Evolutionary conservation across 1,139 yeast species (phyloP).

Genomic region (Yamadazyma dendronema): DNA sequence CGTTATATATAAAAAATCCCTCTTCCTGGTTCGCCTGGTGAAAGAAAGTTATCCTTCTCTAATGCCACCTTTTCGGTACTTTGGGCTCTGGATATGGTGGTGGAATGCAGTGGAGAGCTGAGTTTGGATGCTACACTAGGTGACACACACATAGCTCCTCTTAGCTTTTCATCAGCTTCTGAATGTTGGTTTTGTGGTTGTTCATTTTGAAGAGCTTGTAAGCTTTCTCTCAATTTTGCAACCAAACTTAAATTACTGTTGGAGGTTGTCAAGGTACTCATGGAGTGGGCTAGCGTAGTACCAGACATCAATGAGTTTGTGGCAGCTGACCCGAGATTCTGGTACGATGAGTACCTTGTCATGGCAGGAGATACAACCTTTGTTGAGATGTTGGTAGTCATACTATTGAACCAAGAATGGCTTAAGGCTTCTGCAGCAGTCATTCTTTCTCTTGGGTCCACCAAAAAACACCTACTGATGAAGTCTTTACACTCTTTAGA

Average conservation of each 20-base stretch:
- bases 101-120: conserved; percentile 23
- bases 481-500: conserved; percentile 58
- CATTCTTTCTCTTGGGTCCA: conserved; percentile 47
- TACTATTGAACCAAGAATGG: conserved; percentile 45
- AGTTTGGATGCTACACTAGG: conserved; percentile 31
- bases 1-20: conserved; percentile 1
- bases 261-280: conserved; percentile 2
- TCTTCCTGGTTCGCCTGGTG: neutral
- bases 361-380: neutral
- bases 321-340: conserved; percentile 1
- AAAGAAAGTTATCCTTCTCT: neutral
- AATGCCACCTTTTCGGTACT: conserved; percentile 12
- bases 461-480: conserved; percentile 51
- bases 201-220: conserved; percentile 6
- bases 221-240: conserved; percentile 9
- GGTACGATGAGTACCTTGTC: conserved; percentile 2
- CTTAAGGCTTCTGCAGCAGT: conserved; percentile 44
- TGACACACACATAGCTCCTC: conserved; percentile 30
- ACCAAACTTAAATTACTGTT: conserved; percentile 11
- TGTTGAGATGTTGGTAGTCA: neutral
- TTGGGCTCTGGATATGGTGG: conserved; percentile 16
- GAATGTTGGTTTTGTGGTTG: neutral
- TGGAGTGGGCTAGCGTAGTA: neutral
- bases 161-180: conserved; percentile 14
- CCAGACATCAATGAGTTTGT: conserved; percentile 1